Percentiles rank a stretch among this genome's conserved stretches.
phyloP scores from a whole-genome alignment of 1,284 basidiomycete species.

The Moniliella sp. region DNA sequence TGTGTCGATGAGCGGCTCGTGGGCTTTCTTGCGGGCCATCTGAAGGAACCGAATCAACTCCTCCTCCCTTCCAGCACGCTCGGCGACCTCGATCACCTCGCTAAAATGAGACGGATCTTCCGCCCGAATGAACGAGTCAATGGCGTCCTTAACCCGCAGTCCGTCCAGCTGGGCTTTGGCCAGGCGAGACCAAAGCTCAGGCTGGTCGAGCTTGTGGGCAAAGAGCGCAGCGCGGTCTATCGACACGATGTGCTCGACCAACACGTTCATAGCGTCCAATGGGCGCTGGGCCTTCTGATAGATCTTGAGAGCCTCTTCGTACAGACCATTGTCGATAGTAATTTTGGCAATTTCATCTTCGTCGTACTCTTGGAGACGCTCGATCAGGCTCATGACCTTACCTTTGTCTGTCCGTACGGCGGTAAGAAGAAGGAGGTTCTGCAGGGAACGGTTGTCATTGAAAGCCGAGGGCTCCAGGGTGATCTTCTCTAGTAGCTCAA shows the following conservation, averaged over 20 bases:
- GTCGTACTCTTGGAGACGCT: conserved; percentile 88
- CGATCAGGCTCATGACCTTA: conserved; percentile 94
- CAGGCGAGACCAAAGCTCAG: conserved; percentile 86
- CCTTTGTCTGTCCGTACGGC: conserved; percentile 94
- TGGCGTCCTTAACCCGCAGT: conserved; percentile 89
- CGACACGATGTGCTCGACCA: conserved; percentile 93
- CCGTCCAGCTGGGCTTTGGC: conserved; percentile 99
- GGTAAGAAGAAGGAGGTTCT: conserved; percentile 74
- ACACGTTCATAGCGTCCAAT: conserved; percentile 68
- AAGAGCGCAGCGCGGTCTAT: conserved; percentile 90
- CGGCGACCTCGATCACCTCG: conserved; percentile 90
- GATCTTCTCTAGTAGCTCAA: conserved; percentile 95
- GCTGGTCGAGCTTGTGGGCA: conserved; percentile 85
- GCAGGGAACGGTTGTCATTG: conserved; percentile 54
- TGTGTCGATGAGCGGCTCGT: conserved; percentile 97
- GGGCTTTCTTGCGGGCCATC: conserved; percentile 93
- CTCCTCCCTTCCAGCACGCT: conserved; percentile 87
- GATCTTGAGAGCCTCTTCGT: conserved; percentile 66
- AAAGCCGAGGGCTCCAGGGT: conserved; percentile 90
- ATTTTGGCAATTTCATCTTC: conserved; percentile 84
- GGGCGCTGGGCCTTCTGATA: conserved; percentile 29
- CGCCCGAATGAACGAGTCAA: conserved; percentile 97
- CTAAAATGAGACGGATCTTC: conserved; percentile 83
- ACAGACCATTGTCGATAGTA: conserved; percentile 81
- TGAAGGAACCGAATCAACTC: conserved; percentile 91